These are phyloP conservation scores for Solanum hybrid DNA, from an alignment of 305 asterid genomes.

Conservation along the genomic window DNA sequence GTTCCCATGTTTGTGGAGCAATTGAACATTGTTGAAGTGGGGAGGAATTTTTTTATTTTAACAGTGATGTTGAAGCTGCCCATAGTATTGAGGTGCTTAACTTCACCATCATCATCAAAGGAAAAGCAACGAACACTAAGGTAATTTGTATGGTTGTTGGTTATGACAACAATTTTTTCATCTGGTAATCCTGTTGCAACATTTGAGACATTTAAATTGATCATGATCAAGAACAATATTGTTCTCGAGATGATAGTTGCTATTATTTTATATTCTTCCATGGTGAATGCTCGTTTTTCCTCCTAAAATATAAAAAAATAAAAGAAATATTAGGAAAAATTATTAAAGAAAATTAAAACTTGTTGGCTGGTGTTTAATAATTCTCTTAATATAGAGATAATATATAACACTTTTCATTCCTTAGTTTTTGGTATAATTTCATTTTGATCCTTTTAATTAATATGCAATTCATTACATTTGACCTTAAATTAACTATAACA, in stretches of 20 bases:
- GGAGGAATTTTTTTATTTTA: constrained; percentile 11
- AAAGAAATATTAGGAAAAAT: not conserved
- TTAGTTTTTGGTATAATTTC: too few species aligned
- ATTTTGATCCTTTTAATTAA: not conserved
- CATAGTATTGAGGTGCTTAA: constrained; percentile 35
- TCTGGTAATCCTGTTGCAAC: not conserved
- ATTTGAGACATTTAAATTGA: too few species aligned
- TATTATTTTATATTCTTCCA: not conserved
- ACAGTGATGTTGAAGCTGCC: constrained; percentile 27
- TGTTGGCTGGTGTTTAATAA: not conserved
- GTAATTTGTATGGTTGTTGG: constrained; percentile 59
- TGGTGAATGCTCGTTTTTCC: not conserved
- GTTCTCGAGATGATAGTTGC: not conserved
- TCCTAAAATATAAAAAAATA: not conserved
- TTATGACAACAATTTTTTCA: constrained; percentile 17
- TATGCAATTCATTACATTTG: not conserved
- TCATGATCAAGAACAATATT: not conserved
- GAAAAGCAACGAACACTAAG: constrained; percentile 59
- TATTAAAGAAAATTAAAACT: not conserved
- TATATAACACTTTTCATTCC: not conserved
- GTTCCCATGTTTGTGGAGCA: not conserved
- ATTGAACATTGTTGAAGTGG: constrained; percentile 2
- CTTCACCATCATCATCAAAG: constrained; percentile 18
- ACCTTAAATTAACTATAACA: not conserved
- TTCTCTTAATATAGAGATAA: not conserved